These are phyloP conservation scores for Nitzschia sp. DNA, from an alignment of 108 stramenopile species.

Conservation along the genomic window DNA sequence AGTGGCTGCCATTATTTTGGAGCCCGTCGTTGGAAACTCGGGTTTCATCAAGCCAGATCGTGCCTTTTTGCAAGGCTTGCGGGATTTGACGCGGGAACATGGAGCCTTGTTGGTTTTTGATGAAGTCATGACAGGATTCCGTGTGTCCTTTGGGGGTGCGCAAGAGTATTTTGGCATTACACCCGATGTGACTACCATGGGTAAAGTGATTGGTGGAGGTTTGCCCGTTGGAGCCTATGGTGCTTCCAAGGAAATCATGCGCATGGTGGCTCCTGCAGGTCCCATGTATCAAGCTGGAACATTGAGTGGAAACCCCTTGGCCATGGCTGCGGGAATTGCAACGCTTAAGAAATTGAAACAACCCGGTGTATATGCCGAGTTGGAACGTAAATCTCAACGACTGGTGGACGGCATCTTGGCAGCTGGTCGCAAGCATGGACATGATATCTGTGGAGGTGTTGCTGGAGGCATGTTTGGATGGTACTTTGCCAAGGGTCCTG, in stretches of 20 bases:
- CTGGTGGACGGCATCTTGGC: constrained; percentile 88
- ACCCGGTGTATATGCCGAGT: constrained; percentile 87
- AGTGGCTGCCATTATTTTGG: constrained; percentile 94
- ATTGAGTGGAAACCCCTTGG: constrained; percentile 94
- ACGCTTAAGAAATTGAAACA: constrained; percentile 89
- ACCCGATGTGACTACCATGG: constrained; percentile 98
- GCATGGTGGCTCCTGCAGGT: constrained; percentile 94
- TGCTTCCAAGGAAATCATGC: constrained; percentile 96
- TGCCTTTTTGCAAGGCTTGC: constrained; percentile 92
- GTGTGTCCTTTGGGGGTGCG: constrained; percentile 95
- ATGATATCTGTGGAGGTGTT: constrained; percentile 84
- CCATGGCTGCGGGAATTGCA: constrained; percentile 98
- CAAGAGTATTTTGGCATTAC: constrained; percentile 96
- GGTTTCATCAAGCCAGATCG: constrained; percentile 97
- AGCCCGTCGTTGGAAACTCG: constrained; percentile 97
- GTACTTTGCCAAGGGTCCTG: constrained; percentile 94
- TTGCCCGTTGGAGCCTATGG: constrained; percentile 98
- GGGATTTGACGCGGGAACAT: constrained; percentile 83
- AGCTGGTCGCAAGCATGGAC: constrained; percentile 85
- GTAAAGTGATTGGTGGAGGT: constrained; percentile 98
- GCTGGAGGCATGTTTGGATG: constrained; percentile 99
- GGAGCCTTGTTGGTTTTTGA: constrained; percentile 95
- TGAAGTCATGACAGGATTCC: constrained; percentile 99
- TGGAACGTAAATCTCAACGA: constrained; percentile 88
- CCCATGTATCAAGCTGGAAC: constrained; percentile 99